These are phyloP conservation scores for Trichoderma aggressivum DNA, from an alignment of 2,329 filamentous ascomycete genomes.

Conservation along the genomic window DNA sequence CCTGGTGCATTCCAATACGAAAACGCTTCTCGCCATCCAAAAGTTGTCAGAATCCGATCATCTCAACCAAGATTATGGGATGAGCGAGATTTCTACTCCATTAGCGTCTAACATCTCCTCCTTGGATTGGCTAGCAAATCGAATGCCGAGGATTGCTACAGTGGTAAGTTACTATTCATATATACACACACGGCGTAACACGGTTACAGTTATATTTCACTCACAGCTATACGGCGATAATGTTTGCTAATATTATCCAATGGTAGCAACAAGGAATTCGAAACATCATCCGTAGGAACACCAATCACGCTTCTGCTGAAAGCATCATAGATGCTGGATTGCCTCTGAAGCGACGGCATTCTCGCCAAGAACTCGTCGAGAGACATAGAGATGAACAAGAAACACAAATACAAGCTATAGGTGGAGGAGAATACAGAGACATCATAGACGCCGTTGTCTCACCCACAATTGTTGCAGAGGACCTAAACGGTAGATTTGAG, in stretches of 20 bases:
- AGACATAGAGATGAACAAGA: not conserved
- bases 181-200: not conserved
- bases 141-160: not conserved
- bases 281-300: not conserved
- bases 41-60: not conserved
- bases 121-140: not conserved
- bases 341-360: not conserved
- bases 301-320: not conserved
- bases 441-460: not conserved
- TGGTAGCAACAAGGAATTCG: not conserved
- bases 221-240: not conserved
- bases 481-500: not conserved
- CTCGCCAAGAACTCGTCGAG: not conserved
- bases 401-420: not conserved
- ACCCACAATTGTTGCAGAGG: not conserved
- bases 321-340: not conserved
- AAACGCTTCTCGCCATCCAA: not conserved
- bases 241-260: not conserved
- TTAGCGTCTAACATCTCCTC: not conserved
- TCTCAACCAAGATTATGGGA: not conserved
- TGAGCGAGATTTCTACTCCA: not conserved
- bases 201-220: not conserved
- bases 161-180: not conserved
- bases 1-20: not conserved
- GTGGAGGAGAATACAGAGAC: not conserved